phyloP scores from a whole-genome alignment of 148 eudicot species.

The Camellia granthamiana region DNA sequence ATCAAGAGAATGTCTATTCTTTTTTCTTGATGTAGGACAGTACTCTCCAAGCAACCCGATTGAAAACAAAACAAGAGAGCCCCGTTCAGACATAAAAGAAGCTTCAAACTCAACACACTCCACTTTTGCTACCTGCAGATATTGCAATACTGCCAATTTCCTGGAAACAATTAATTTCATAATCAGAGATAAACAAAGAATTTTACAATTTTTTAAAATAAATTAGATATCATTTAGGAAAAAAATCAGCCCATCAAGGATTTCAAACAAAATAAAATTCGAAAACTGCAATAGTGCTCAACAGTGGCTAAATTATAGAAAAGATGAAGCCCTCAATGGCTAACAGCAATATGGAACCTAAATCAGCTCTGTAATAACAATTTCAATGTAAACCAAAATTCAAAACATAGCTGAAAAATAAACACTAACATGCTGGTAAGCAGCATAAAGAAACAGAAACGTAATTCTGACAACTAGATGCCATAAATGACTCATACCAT shows the following conservation, averaged over 20 bases:
- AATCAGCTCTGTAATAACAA: no score
- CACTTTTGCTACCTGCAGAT: constrained; percentile 46
- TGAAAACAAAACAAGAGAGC: constrained; percentile 49
- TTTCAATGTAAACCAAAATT: no score
- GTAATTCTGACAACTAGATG: no score
- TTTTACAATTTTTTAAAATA: background rate
- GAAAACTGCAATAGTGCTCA: no score
- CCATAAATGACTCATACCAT: no score
- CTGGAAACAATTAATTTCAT: constrained; percentile 20
- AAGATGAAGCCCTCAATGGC: background rate
- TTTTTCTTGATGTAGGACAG: constrained; percentile 53
- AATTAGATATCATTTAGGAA: background rate
- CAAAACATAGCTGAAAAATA: no score
- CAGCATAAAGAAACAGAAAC: no score
- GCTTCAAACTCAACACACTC: constrained; percentile 46
- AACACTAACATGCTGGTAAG: no score
- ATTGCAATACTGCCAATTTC: constrained; percentile 36
- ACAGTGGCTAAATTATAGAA: no score
- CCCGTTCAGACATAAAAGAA: constrained; percentile 78
- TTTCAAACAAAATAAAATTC: background rate
- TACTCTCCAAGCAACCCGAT: constrained; percentile 75
- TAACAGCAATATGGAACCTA: background rate
- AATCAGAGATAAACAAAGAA: background rate
- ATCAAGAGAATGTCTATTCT: constrained; percentile 27
- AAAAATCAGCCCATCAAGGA: background rate